Conservation (phyloP, 2,329 filamentous ascomycete species). For the Pseudogymnoascus sp. region DNA sequence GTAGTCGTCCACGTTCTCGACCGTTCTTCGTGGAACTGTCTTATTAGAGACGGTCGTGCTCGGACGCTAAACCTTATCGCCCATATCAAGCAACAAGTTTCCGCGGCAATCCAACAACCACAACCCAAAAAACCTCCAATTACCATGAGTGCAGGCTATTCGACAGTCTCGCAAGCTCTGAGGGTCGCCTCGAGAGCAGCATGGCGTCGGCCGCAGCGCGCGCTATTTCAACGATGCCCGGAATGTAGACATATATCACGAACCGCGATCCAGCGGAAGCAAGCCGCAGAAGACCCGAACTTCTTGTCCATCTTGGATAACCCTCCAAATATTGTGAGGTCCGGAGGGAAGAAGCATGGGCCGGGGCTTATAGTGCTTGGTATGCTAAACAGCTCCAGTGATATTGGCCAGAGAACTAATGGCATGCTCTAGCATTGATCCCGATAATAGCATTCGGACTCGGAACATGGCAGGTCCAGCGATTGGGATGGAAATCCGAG, state of each 20-base stretch:
- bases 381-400: constrained; percentile 28
- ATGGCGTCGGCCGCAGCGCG: not conserved
- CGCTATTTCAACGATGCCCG: constrained; percentile 4
- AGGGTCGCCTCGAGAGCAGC: constrained; percentile 1
- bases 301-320: constrained; percentile 85
- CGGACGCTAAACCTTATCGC: constrained; percentile 9
- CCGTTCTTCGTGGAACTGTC: not conserved
- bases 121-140: constrained; percentile 1
- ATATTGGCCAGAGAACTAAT: constrained; percentile 8
- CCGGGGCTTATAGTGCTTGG: constrained; percentile 72
- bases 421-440: constrained; percentile 47
- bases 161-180: constrained; percentile 2
- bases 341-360: constrained; percentile 55
- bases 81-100: constrained; percentile 4
- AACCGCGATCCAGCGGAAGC: constrained; percentile 23
- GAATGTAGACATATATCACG: constrained; percentile 24
- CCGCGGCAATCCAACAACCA: not conserved
- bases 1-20: not conserved
- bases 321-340: constrained; percentile 71
- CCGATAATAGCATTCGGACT: constrained; percentile 84
- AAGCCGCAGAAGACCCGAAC: constrained; percentile 64
- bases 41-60: not conserved
- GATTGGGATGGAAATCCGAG: constrained; percentile 88
- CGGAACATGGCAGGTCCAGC: constrained; percentile 91
- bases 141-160: constrained; percentile 5